Percentiles rank a stretch among this genome's conserved stretches.
Evolutionary conservation across 1,284 basidiomycete genomes (phyloP).

Genomic region (Sporisorium scitamineum): DNA sequence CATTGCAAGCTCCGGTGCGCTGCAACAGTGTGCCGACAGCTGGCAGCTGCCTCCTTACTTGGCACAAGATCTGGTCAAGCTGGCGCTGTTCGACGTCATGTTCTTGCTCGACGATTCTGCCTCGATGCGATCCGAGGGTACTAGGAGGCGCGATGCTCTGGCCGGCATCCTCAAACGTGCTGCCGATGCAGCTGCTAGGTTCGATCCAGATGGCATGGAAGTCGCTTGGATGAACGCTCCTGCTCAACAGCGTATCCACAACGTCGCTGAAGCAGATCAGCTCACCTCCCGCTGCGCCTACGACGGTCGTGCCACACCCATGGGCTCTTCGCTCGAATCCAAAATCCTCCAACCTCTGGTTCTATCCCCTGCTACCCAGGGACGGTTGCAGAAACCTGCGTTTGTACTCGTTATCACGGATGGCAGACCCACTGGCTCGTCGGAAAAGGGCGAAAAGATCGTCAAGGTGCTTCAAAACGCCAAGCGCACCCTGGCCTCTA

Average conservation of each 20-base stretch:
- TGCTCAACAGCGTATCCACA: constrained; percentile 40
- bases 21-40: constrained; percentile 49
- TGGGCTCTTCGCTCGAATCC: constrained; percentile 49
- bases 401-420: constrained; percentile 58
- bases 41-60: constrained; percentile 62
- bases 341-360: constrained; percentile 54
- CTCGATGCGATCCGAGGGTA: constrained; percentile 48
- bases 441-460: constrained; percentile 51
- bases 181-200: constrained; percentile 56
- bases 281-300: constrained; percentile 44
- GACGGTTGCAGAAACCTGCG: constrained; percentile 47
- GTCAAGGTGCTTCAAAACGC: constrained; percentile 50
- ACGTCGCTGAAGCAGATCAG: constrained; percentile 45
- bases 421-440: constrained; percentile 53
- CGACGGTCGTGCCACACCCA: constrained; percentile 53
- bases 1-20: constrained; percentile 49
- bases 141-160: constrained; percentile 39
- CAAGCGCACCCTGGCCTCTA: constrained; percentile 30
- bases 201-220: constrained; percentile 61
- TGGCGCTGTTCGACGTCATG: constrained; percentile 62
- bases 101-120: constrained; percentile 62
- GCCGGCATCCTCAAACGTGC: constrained; percentile 49
- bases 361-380: constrained; percentile 26
- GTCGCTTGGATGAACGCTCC: constrained; percentile 57
- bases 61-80: constrained; percentile 60